Base-by-base conservation (phyloP, 2,329 filamentous ascomycete species). In the Akanthomyces lecanii region DNA sequence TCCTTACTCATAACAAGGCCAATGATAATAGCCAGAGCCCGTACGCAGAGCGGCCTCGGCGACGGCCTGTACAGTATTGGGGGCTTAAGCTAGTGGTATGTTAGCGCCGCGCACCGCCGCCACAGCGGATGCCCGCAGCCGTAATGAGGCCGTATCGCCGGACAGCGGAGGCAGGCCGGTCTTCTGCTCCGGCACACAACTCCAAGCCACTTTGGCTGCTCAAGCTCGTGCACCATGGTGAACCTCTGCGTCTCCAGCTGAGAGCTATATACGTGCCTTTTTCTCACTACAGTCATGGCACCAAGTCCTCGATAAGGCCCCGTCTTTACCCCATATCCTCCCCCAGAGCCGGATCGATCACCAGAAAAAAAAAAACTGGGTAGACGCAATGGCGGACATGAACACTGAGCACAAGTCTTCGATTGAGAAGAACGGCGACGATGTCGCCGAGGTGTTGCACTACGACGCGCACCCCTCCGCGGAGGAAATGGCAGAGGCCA, bases 401-500 rank as follows among this genome's bases (percentile, higher is more conserved):
- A 10, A 16, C 6, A 52, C 14, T 5, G 44, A 54, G 42, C 45
- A 57, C 23, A 57, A 52, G 25, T 52, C 45, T 30, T 56, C 61
- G 0, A 51, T 57, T n/a, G 61, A 64, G 30, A 61, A 64, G 55
- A 36, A 18, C 7, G 6, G 33, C 6, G 54, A 25, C 7, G 12
- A 45, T 47, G 44, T 21, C 40, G 45, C 52, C 16, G 45, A 63
- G n/a, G 53, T 61, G 18, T 1, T 21, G 21, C 48, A 63, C 11
- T 57, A 57, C 18, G 62, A 64, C 14, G 42, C 57, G 16, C 53
- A 62, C 7, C 64, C 58, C 2, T 63, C 64, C 1, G 52, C 64
- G 23, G 64, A 65, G 21, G 64, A 55, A 33, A 61, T 65, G 42
- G 64, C 62, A 42, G 62, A 64, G 45, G 64, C 64, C 25, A 57